phyloP scores from a whole-genome alignment of 345 rosid species.

The Moringa oleifera region DNA sequence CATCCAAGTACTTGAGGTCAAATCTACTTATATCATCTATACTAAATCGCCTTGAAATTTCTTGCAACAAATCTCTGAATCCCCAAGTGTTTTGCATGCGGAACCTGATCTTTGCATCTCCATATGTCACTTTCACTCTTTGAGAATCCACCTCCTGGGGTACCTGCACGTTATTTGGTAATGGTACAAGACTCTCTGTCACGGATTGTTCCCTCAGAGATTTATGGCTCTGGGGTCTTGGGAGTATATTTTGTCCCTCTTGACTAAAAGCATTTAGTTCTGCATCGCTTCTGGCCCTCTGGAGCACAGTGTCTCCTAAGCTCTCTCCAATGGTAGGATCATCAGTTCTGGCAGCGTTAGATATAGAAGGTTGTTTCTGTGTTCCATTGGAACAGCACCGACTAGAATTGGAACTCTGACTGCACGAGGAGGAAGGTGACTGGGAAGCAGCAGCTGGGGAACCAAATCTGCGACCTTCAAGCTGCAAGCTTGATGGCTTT shows the following conservation, averaged over 20 bases:
- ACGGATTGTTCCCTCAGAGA: conserved; percentile 27
- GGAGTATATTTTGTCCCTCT: conserved; percentile 31
- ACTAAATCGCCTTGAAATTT: conserved; percentile 63
- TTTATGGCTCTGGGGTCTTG: conserved; percentile 42
- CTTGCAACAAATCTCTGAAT: conserved; percentile 45
- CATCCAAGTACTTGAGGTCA: conserved; percentile 87
- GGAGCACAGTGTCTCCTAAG: conserved; percentile 18
- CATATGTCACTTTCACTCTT: conserved; percentile 60
- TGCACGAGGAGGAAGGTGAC: conserved; percentile 65
- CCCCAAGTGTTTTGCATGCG: conserved; percentile 49
- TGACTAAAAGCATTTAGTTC: conserved; percentile 44
- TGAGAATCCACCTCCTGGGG: conserved; percentile 42
- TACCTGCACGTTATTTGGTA: conserved; percentile 15
- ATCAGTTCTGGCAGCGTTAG: conserved; percentile 14
- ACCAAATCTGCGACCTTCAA: conserved; percentile 22
- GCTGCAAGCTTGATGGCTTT: conserved; percentile 21
- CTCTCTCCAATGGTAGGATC: conserved; percentile 30
- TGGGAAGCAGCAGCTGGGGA: conserved; percentile 28
- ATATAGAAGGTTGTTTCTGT: conserved; percentile 32
- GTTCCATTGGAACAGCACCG: conserved; percentile 63
- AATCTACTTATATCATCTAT: conserved; percentile 48
- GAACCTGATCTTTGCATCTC: conserved; percentile 63
- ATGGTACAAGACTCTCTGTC: conserved; percentile 24
- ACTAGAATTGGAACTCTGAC: conserved; percentile 76
- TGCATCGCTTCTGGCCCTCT: conserved; percentile 39